Evolutionary conservation across 2,329 filamentous ascomycete species (phyloP).

Genomic region (Pestalotiopsis fici): DNA sequence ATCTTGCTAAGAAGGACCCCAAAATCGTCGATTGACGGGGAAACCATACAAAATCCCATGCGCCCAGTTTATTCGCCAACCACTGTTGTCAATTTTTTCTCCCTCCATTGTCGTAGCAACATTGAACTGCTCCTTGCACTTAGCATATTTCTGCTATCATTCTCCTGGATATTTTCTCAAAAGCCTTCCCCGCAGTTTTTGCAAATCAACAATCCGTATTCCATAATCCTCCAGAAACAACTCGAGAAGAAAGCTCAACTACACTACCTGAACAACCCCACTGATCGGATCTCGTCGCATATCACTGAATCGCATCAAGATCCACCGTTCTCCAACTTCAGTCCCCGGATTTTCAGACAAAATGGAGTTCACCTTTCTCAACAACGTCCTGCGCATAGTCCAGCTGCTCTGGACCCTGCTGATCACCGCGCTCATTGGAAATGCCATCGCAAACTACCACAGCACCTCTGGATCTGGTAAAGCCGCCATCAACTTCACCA

Average conservation of each 20-base stretch:
- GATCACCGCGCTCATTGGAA: conserved; percentile 58
- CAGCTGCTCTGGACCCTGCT: conserved; percentile 56
- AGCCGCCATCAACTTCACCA: conserved; percentile 62
- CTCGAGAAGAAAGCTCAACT: too few relatives aligned
- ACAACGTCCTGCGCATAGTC: conserved; percentile 45
- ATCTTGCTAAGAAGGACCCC: background rate
- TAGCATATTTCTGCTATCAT: background rate
- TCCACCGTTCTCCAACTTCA: background rate
- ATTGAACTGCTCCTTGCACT: background rate
- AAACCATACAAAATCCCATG: conserved; percentile 7
- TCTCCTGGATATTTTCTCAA: background rate
- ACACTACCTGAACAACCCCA: background rate
- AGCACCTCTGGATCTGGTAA: conserved; percentile 41
- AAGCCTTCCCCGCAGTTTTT: background rate
- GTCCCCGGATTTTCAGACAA: background rate
- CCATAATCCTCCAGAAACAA: background rate
- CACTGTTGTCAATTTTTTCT: background rate
- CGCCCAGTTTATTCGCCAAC: background rate
- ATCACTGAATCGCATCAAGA: background rate
- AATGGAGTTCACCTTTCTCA: conserved; percentile 39
- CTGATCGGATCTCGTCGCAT: background rate
- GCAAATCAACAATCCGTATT: background rate
- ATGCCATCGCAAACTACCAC: conserved; percentile 54
- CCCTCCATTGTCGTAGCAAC: background rate
- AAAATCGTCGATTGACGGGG: conserved; percentile 11